Base-by-base conservation (phyloP, 2,329 filamentous ascomycete genomes). In the Zasmidium angulare region DNA sequence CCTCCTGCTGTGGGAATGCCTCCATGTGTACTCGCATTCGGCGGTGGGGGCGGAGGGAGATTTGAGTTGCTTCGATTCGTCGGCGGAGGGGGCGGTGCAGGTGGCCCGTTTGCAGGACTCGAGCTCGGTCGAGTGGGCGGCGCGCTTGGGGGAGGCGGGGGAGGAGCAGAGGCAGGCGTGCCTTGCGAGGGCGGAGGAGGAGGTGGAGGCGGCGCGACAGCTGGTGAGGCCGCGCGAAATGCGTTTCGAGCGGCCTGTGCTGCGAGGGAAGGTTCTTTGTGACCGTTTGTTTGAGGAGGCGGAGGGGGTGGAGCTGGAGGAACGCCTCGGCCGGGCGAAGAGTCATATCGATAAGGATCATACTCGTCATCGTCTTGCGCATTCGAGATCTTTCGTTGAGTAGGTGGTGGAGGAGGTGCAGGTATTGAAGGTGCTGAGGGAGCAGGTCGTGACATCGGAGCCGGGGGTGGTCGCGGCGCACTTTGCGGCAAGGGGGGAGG, bases 171-270 rank as follows among this genome's bases (percentile, higher is more conserved):
- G n/a, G 40, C 50, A 3, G 78, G 76, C 19, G 56, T 3, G 23
- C 23, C 50, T 17, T 73, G n/a, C n/a, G 36, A 14, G 36, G 36
- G 36, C 9, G 36, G 36, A 3, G 78, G 76, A 46, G 76, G 72
- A 3, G 75, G 74, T 47, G 76, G 72, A 6, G 75, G 74, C 29
- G 72, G 66, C 23, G 69, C 36, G 14, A 19, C 68, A 12, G 69
- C 68, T 17, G 71, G 63, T 55, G 73, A 61, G 14, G 74, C 56
- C 54, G 75, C 73, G 46, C 64, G 62, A 47, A 86, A 82, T 14
- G 84, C 84, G 60, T 84, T 84, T 56, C 82, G 76, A 20, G 85
- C 84, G 58, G 84, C 84, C 75, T 83, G 81, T 69, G 83, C 79
- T 40, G 84, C 84, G 65, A 86, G 77, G 21, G 81, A 84, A 40